Evolutionary conservation across 2,329 filamentous ascomycete species (phyloP), one percentile per base, ranked within the genome.

Genomic region (Fusarium bactridioides): DNA sequence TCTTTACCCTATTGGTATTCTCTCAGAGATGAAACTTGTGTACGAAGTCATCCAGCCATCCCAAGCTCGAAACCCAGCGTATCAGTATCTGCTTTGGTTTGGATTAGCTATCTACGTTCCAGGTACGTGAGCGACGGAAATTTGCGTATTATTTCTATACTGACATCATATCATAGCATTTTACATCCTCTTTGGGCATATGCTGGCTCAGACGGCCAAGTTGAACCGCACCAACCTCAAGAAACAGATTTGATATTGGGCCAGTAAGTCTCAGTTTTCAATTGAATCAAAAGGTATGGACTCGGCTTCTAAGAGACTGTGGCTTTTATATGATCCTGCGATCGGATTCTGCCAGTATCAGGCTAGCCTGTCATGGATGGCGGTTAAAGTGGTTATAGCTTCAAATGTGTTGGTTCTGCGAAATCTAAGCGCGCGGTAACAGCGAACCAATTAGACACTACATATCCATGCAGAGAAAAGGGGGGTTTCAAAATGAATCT

Each of bases 21-120:
- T 69, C 6, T 76, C 74, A 1, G 74, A 76, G 25, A 61, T 61
- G 21, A 53, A 64, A 10, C 72, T 76, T 5, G 74, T 76, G 3
- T 76, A 73, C 4, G 38, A 67, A 18, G 74, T 76, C 0, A 76
- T 76, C 45, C 54, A 27, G 7, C 74, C 74, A 18, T 76, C 74
- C 1, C 33, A 61, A 7, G 57, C 59, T 37, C 61, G 74, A 13
- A 73, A 74, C 8, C 11, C 59, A 4, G 10, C 25, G 0, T 76
- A 76, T 31, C 74, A 76, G 9, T 74, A 74, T 25, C 10, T 76
- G 0, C 51, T 76, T 5, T 76, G 74, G 74, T 61, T 74, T 18
- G 74, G 74, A 1, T 3, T 76, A 10, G 44, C 57, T 0, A 61
- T 76, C 2, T 76, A 76, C 12, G 27, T 50, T 1, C 74, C 74